These are phyloP conservation scores for Panellus pusillus DNA, from an alignment of 768 basidiomycete species.

Conservation along the genomic window DNA sequence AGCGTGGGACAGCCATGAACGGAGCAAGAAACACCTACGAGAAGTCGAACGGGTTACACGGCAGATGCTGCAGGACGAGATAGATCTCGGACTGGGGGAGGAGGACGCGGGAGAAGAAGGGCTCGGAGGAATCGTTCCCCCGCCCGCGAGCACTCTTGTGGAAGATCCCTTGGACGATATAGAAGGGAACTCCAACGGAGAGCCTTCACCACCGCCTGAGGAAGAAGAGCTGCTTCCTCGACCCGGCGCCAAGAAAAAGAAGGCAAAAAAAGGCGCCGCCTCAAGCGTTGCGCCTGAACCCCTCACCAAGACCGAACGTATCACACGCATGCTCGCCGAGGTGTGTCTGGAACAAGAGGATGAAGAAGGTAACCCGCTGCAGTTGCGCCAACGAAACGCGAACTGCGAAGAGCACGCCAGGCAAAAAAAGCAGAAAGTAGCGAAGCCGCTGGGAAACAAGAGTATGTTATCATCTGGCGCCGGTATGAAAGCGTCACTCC, in stretches of 20 bases:
- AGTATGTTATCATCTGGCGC: slow-evolving; percentile 6
- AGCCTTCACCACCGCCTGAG: background rate
- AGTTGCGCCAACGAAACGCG: slow-evolving; percentile 61
- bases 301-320: slow-evolving; percentile 24
- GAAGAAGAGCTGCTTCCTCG: slow-evolving; percentile 18
- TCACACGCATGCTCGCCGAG: slow-evolving; percentile 17
- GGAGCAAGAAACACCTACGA: slow-evolving; percentile 91
- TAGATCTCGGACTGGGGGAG: slow-evolving; percentile 56
- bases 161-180: background rate
- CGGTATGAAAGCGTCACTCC: background rate
- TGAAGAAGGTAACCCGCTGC: slow-evolving; percentile 12
- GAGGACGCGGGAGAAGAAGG: slow-evolving; percentile 28
- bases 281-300: slow-evolving; percentile 3
- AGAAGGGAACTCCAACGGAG: background rate
- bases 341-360: slow-evolving; percentile 2
- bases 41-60: slow-evolving; percentile 77
- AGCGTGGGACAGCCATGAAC: slow-evolving; percentile 94
- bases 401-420: slow-evolving; percentile 78
- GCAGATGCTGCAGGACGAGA: slow-evolving; percentile 77
- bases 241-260: slow-evolving; percentile 19
- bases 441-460: slow-evolving; percentile 28
- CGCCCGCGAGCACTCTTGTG: background rate
- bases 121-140: slow-evolving; percentile 2
- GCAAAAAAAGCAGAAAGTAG: slow-evolving; percentile 60
- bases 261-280: slow-evolving; percentile 8